Evolutionary conservation across 768 basidiomycete species (phyloP).

Genomic region (Galerina marginata): DNA sequence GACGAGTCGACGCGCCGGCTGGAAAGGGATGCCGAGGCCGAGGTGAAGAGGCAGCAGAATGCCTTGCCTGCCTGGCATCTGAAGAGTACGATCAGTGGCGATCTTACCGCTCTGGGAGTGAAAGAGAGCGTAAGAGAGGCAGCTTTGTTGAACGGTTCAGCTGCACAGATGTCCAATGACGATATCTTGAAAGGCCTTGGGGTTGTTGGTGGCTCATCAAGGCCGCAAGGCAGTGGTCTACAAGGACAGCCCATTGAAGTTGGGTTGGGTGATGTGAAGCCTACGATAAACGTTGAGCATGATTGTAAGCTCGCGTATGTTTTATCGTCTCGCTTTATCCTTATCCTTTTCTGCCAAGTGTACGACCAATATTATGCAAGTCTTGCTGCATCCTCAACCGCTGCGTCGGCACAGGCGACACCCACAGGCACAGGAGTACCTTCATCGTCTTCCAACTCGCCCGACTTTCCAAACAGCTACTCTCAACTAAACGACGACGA

Average conservation of each 20-base stretch:
- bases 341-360: conserved; percentile 43
- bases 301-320: conserved; percentile 58
- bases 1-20: conserved; percentile 75
- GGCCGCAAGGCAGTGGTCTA: conserved; percentile 28
- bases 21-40: conserved; percentile 82
- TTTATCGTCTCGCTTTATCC: not conserved
- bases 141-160: conserved; percentile 25
- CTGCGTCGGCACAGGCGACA: conserved; percentile 63
- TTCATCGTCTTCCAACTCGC: conserved; percentile 47
- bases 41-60: conserved; percentile 89
- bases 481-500: conserved; percentile 35
- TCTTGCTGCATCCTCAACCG: conserved; percentile 63
- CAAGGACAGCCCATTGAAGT: conserved; percentile 16
- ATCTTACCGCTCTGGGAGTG: conserved; percentile 85
- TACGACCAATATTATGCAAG: conserved; percentile 87
- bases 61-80: conserved; percentile 93
- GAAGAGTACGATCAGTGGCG: conserved; percentile 93
- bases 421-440: conserved; percentile 56
- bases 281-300: conserved; percentile 57
- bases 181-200: conserved; percentile 76
- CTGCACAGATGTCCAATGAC: conserved; percentile 59
- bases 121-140: conserved; percentile 69
- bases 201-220: conserved; percentile 46
- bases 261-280: conserved; percentile 41
- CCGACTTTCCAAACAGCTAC: conserved; percentile 43